Conservation (phyloP, 1,139 yeast genomes). For the Hansenula sp. region DNA sequence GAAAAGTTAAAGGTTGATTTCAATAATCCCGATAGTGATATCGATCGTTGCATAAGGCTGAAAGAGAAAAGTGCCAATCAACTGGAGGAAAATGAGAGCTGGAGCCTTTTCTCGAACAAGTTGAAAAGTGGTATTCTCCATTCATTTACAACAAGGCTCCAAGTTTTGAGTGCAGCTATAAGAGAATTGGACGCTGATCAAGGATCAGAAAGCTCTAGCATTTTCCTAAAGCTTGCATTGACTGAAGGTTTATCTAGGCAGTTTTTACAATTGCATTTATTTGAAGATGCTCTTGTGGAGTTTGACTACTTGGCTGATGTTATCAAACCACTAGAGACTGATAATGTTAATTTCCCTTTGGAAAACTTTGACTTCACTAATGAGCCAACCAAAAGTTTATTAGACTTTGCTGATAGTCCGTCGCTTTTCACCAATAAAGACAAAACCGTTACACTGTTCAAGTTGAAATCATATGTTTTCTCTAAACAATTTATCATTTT, state of each 20-base stretch:
- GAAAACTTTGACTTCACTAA: conserved; percentile 7
- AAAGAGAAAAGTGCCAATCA: conserved; percentile 36
- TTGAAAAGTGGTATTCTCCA: conserved; percentile 51
- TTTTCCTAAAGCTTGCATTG: conserved; percentile 27
- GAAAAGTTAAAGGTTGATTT: conserved; percentile 71
- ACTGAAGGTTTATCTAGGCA: conserved; percentile 41
- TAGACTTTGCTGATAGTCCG: background rate
- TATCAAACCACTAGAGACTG: background rate
- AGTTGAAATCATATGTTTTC: conserved; percentile 27
- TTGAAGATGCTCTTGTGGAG: conserved; percentile 52
- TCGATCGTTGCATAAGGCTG: conserved; percentile 38
- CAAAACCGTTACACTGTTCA: conserved; percentile 1
- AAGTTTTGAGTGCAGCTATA: conserved; percentile 34
- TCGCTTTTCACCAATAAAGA: background rate
- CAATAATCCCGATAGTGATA: conserved; percentile 25
- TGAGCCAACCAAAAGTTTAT: conserved; percentile 2
- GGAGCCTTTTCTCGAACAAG: conserved; percentile 42
- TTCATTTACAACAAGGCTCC: conserved; percentile 52
- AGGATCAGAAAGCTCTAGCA: conserved; percentile 22
- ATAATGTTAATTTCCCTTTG: conserved; percentile 27
- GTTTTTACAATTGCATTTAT: conserved; percentile 47
- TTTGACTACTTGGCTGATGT: conserved; percentile 23
- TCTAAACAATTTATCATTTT: conserved; percentile 32
- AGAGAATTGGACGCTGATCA: conserved; percentile 21
- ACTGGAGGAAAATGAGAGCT: conserved; percentile 41